phyloP scores from a whole-genome alignment of 2,329 filamentous ascomycete genomes.

The Gyromitra esculenta region DNA sequence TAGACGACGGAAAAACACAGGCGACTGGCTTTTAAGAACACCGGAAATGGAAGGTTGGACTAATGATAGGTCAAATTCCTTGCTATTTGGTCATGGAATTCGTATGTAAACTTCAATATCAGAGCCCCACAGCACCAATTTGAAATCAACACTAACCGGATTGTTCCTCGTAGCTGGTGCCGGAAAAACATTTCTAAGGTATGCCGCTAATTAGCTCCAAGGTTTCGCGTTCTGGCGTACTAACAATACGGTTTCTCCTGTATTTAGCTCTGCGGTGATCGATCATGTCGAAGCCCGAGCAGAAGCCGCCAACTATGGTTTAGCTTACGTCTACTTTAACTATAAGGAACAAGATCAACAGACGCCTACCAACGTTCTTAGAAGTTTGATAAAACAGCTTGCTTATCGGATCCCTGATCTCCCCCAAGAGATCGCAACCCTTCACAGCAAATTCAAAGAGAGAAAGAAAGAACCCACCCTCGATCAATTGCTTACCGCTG shows the following conservation, averaged over 20 bases:
- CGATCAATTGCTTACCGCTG: not conserved
- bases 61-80: not conserved
- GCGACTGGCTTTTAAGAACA: not conserved
- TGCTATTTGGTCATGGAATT: not conserved
- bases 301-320: not conserved
- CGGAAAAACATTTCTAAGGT: conserved; percentile 31
- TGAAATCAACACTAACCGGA: not conserved
- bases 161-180: not conserved
- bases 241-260: not conserved
- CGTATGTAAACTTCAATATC: conserved; percentile 1
- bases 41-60: not conserved
- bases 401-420: not conserved
- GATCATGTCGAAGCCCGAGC: conserved; percentile 6
- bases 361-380: conserved; percentile 4
- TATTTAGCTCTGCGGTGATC: not conserved
- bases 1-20: not conserved
- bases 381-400: conserved; percentile 19
- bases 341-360: conserved; percentile 26
- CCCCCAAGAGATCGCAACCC: not conserved
- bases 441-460: not conserved
- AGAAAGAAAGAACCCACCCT: not conserved
- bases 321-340: conserved; percentile 27
- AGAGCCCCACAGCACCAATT: not conserved
- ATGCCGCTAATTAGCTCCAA: not conserved
- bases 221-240: not conserved